Base-by-base conservation (phyloP, 2,329 filamentous ascomycete genomes). In the Didymella arachidicola region DNA sequence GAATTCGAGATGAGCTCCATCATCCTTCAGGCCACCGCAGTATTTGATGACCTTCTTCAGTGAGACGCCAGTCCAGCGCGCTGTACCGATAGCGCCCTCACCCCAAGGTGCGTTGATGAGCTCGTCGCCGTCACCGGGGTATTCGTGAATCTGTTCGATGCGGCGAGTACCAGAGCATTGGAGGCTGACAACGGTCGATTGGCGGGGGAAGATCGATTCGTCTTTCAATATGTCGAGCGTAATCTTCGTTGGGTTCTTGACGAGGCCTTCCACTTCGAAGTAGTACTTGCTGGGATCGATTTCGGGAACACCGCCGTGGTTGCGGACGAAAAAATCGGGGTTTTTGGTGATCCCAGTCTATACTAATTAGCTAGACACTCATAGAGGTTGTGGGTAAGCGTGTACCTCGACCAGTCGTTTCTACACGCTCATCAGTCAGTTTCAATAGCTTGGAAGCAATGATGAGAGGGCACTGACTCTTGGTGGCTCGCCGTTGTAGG, bases 11-110 rank as follows among this genome's bases (percentile, higher is more conserved):
- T 92, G 87, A 57, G 86, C 83, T 0, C 80, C 86, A 1, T 79
- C 77, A 0, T 80, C 76, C 25, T 78, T 71, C 2, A 90, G 75
- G 0, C 88, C 89, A 2, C 88, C 89, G 59, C 89, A 91, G 58
- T 86, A 77, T 63, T 91, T 90, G 73, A 92, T 87, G 1, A 91
- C 80, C 65, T 88, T 89, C 69, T 90, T 90, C 14, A 91, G 78
- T 27, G 82, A 86, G 7, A 90, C 82, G 2, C 89, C 88, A 0
- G 82, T 83, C 71, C 86, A 91, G 4, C 78, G 75, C 0, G 88
- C 87, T 0, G 87, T 90, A 1, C 87, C 84, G 38, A 91, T 91
- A 1, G 88, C 89, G 16, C 88, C 88, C 61, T 81, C 79, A 27
- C 68, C 73, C 76, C 74, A 77, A 3, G 75, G 75, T 0, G 76